Conservation (phyloP, 1,284 basidiomycete species). For the Psilocybe mexicana region DNA sequence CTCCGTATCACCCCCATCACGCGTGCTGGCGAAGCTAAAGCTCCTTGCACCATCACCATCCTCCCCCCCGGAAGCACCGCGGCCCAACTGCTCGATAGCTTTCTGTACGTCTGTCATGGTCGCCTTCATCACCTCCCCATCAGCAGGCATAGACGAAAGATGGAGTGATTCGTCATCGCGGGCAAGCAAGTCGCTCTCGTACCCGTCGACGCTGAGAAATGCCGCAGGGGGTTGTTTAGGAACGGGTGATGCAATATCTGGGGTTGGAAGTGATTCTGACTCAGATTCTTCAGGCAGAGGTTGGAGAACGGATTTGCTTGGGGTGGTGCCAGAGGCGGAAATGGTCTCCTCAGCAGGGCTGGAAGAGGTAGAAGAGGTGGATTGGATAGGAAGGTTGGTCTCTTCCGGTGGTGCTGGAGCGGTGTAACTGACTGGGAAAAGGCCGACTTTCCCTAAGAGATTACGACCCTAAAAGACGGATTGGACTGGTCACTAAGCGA, state of each 20-base stretch:
- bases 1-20: constrained; percentile 56
- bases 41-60: constrained; percentile 61
- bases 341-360: constrained; percentile 27
- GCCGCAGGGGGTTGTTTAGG: constrained; percentile 35
- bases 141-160: constrained; percentile 28
- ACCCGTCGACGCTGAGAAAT: constrained; percentile 34
- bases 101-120: constrained; percentile 88
- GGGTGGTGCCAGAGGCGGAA: background rate
- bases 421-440: constrained; percentile 94
- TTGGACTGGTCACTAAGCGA: background rate
- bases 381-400: constrained; percentile 14
- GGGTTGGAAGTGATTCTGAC: constrained; percentile 18
- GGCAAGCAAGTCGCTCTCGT: constrained; percentile 21
- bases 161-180: constrained; percentile 17
- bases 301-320: constrained; percentile 33
- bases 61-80: constrained; percentile 20
- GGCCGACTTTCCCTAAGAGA: constrained; percentile 75
- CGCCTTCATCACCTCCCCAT: constrained; percentile 71
- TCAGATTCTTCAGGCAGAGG: constrained; percentile 47
- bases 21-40: constrained; percentile 72
- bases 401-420: constrained; percentile 52
- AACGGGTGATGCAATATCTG: constrained; percentile 33
- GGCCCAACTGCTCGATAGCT: constrained; percentile 55
- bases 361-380: constrained; percentile 25
- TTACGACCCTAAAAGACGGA: constrained; percentile 73